phyloP scores from a whole-genome alignment of 352 stramenopile species.

The Pythium aristosporum region DNA sequence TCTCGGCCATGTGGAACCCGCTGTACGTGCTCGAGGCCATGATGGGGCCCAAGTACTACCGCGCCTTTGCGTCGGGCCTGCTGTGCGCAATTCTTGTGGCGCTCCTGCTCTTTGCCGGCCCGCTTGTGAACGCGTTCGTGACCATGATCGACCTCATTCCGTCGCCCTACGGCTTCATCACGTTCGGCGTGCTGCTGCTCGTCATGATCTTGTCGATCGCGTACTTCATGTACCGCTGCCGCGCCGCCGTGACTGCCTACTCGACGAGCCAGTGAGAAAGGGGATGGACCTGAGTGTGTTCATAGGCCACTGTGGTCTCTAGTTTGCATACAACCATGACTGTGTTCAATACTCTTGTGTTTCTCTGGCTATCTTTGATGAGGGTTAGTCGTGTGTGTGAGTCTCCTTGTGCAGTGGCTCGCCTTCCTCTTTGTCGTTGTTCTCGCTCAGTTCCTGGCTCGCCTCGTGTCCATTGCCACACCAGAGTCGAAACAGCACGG shows the following conservation, averaged over 20 bases:
- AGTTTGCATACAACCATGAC: not conserved
- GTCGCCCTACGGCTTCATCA: constrained; percentile 53
- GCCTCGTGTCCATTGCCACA: constrained; percentile 1
- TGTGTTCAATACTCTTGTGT: constrained; percentile 4
- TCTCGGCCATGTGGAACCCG: constrained; percentile 84
- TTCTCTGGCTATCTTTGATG: not conserved
- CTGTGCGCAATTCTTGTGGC: constrained; percentile 53
- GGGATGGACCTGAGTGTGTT: no score
- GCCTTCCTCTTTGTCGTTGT: not conserved
- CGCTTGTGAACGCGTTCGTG: constrained; percentile 69
- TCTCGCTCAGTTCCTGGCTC: not conserved
- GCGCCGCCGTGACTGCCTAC: constrained; percentile 36
- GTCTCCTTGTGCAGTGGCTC: not conserved
- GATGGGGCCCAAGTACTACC: constrained; percentile 75
- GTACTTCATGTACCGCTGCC: constrained; percentile 62
- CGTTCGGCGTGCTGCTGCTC: constrained; percentile 47
- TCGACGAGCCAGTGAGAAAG: constrained; percentile 9
- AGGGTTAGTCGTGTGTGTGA: no score
- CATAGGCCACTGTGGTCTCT: no score
- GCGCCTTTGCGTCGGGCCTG: constrained; percentile 62
- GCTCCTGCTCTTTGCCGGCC: constrained; percentile 66
- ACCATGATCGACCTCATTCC: constrained; percentile 66
- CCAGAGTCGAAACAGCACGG: constrained; percentile 20
- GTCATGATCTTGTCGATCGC: constrained; percentile 38
- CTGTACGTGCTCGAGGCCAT: constrained; percentile 75